Evolutionary conservation across 495 filamentous ascomycete species (phyloP), one percentile per base, ranked within the genome.

Genomic region (Annulohypoxylon nitens): DNA sequence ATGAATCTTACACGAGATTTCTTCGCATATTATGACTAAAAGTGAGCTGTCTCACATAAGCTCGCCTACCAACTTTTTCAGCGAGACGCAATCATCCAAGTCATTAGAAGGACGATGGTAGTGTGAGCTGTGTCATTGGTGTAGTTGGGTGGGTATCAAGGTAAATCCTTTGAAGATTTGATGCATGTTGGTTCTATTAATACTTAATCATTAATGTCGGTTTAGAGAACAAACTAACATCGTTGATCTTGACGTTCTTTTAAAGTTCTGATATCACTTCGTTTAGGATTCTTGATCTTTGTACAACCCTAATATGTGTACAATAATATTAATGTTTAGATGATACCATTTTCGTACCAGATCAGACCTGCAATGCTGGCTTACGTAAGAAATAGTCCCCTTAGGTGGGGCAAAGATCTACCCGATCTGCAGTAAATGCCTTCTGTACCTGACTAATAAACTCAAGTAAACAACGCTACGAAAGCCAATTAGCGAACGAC

Each of bases 301-400:
- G 50, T 54, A 7, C 23, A 57, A 20, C 53, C 30, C 18, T 18
- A 23, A 57, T 57, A 36, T 54, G 25, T n/a, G 33, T 18, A 47
- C n/a, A 55, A 57, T n/a, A 43, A n/a, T n/a, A 43, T 37, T 36
- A 36, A 25, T 6, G 10, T 57, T 37, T 37, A 25, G 12, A 57
- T 57, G 33, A 57, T 37, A 57, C 53, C n/a, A n/a, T 34, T 37
- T 33, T 20, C 33, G 53, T 57, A 57, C 53, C 30, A 57, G 53
- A 57, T 16, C 14, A n/a, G 9, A 20, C 8, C 4, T 23, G 30
- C 37, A 57, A n/a, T 57, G 4, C 11, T n/a, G 53, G 20, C 30
- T 57, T 57, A 57, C 33, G 18, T 57, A 57, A 57, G 14, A 37
- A 57, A 33, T 4, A 37, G 14, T 37, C n/a, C 6, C 18, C 2